A percentile compares a stretch with the other conserved stretches of the same genome.
Conservation (phyloP, 2,329 filamentous ascomycete species). For the Scedosporium aurantiacum region DNA sequence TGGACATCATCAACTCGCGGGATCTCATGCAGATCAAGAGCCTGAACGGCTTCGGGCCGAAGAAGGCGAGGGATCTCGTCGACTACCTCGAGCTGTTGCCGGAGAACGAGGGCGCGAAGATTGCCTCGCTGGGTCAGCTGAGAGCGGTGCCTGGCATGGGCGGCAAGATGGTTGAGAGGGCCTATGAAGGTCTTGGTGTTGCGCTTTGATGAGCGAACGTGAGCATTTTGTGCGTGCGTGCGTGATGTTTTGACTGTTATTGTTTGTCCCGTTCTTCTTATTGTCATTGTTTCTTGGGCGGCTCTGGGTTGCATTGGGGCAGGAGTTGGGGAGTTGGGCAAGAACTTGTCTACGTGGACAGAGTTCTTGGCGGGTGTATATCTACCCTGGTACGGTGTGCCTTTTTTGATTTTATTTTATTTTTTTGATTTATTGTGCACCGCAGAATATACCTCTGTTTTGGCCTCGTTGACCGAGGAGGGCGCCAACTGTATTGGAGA, state of each 20-base stretch:
- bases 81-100: slow-evolving; percentile 38
- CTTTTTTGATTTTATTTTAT: neutral
- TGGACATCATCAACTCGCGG: slow-evolving; percentile 63
- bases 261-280: neutral
- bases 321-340: neutral
- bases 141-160: slow-evolving; percentile 46
- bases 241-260: neutral
- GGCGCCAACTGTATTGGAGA: too few relatives aligned
- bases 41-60: slow-evolving; percentile 60
- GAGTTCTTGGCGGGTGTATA: neutral
- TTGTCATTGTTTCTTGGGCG: neutral
- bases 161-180: slow-evolving; percentile 43
- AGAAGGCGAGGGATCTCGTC: slow-evolving; percentile 54
- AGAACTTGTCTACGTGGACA: neutral
- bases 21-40: slow-evolving; percentile 54
- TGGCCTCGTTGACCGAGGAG: slow-evolving; percentile 15
- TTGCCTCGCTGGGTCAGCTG: slow-evolving; percentile 40
- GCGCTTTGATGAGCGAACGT: neutral
- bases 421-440: neutral
- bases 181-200: slow-evolving; percentile 35
- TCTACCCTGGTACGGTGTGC: neutral
- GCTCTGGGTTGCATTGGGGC: neutral
- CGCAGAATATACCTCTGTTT: neutral
- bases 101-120: slow-evolving; percentile 27
- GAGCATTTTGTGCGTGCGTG: neutral